Evolutionary conservation across 257 asterid species (phyloP).

Genomic region (Haberlea rhodopensis): DNA sequence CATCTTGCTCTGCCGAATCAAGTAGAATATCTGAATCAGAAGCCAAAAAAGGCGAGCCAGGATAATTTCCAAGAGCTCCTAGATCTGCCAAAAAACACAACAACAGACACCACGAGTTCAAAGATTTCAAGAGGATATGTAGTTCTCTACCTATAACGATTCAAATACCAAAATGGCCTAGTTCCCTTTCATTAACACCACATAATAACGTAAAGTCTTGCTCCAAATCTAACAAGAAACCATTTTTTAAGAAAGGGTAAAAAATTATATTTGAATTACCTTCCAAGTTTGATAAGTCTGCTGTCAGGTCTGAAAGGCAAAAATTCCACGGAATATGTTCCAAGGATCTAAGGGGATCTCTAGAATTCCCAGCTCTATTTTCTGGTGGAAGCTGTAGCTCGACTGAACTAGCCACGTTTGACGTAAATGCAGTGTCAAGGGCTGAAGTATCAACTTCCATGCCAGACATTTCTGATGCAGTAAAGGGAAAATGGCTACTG

Average conservation of each 20-base stretch:
- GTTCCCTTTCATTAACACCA: constrained; percentile 1
- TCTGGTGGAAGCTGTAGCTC: constrained; percentile 60
- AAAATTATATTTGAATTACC: constrained; percentile 33
- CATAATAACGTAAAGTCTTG: neutral
- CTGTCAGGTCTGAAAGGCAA: constrained; percentile 70
- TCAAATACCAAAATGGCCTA: neutral
- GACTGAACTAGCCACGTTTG: constrained; percentile 58
- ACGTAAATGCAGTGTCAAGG: constrained; percentile 57
- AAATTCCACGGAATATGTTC: constrained; percentile 69
- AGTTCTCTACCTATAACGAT: neutral
- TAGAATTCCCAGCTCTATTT: constrained; percentile 56
- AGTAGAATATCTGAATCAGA: constrained; percentile 78
- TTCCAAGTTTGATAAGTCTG: constrained; percentile 68
- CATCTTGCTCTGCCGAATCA: constrained; percentile 62
- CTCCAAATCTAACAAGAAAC: neutral
- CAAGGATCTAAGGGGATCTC: constrained; percentile 60
- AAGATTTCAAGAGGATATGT: neutral
- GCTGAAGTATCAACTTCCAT: constrained; percentile 66
- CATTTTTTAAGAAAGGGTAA: neutral
- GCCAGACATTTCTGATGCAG: constrained; percentile 61
- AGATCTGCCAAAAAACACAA: constrained; percentile 53
- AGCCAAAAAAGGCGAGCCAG: constrained; percentile 68
- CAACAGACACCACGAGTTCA: neutral
- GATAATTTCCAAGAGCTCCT: constrained; percentile 69
- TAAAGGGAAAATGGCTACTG: constrained; percentile 69